Percentiles rank a stretch among this genome's conserved stretches.
phyloP scores from a whole-genome alignment of 306 rosid species.

The apple (Malus domestica) region ASM211411v1 NC_041804.1:14740501-14741000 shows the following conservation, averaged over 20 bases:
- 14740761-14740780: slow-evolving; percentile 18
- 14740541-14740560: slow-evolving; percentile 19
- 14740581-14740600: slow-evolving; percentile 9
- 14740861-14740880: slow-evolving; percentile 20
- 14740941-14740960: background rate
- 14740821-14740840: slow-evolving; percentile 13
- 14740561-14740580: slow-evolving; percentile 3
- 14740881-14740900: slow-evolving; percentile 13
- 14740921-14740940: background rate
- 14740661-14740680: slow-evolving; percentile 13
- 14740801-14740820: slow-evolving; percentile 15
- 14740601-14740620: background rate
- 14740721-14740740: slow-evolving; percentile 7
- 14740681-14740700: slow-evolving; percentile 5
- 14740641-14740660: background rate
- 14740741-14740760: background rate
- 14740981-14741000: background rate
- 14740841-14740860: slow-evolving; percentile 22
- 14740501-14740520: slow-evolving; percentile 1
- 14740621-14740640: background rate
- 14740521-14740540: background rate
- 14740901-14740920: background rate
- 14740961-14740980: background rate
- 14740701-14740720: slow-evolving; percentile 11
- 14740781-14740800: background rate